Evolutionary conservation across 2,329 filamentous ascomycete species (phyloP), one percentile per base, ranked within the genome.

Genomic region (Alternaria metachromatica): DNA sequence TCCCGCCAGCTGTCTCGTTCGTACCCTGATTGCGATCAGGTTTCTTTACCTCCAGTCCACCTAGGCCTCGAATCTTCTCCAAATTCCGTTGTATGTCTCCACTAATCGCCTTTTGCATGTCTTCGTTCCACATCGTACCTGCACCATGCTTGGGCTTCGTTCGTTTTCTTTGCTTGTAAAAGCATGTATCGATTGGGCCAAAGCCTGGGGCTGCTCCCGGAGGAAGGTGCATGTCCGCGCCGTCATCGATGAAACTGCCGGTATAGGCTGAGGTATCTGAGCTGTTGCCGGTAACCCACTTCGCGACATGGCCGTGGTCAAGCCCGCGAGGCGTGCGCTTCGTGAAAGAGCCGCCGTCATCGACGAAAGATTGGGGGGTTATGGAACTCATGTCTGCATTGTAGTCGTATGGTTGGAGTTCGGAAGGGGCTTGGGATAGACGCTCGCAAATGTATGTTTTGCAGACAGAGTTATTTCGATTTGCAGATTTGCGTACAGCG

Each of bases 201-300:
- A 76, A 72, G 3, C 69, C 66, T 13, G 65, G 60, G 15, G 44
- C 15, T 43, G 7, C 11, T 4, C 12, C 43, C 9, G 13, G n/a
- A 8, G 41, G 57, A 1, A 53, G 33, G 1, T 68, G 55, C 30
- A 74, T 64, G 55, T 77, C 72, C n/a, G 64, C 67, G 21, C 72
- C 69, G 49, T 78, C 76, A 59, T 78, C 76, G 30, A 77, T 25
- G 50, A 66, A 77, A 60, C 74, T 76, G 18, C 69, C 67, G 5
- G 70, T 72, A 51, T 74, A 75, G 3, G 55, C 37, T 9, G 72
- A 71, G 11, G 54, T 37, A 4, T 60, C 30, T 18, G 67, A 60
- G n/a, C 21, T 30, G 25, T 58, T 51, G n/a, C 10, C 23, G 9
- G 60, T 13, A 30, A 71, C 33, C 72, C 71, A 72, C 13, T 55